A percentile compares a stretch with the other conserved stretches of the same genome.
Evolutionary conservation across 495 filamentous ascomycete genomes (phyloP).

Genomic region (Penicillium chermesinum): DNA sequence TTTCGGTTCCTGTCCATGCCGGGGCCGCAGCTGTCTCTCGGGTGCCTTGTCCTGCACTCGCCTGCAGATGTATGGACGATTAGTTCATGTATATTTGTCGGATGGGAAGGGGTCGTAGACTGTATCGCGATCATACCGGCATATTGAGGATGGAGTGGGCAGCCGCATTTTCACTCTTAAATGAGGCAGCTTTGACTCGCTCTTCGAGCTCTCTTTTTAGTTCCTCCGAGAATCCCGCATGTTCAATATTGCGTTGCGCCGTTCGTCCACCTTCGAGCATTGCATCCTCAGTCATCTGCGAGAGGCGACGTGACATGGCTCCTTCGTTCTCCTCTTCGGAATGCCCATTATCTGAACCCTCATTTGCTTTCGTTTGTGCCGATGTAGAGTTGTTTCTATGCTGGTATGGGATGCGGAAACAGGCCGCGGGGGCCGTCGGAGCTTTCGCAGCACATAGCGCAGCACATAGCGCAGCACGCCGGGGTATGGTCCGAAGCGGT

Average conservation of each 20-base stretch:
- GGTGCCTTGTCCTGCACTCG: slow-evolving; percentile 64
- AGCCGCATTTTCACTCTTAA: slow-evolving; percentile 61
- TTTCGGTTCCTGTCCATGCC: slow-evolving; percentile 77
- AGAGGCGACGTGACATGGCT: slow-evolving; percentile 68
- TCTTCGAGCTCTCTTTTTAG: slow-evolving; percentile 70
- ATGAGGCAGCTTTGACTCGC: slow-evolving; percentile 64
- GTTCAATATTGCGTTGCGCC: slow-evolving; percentile 68
- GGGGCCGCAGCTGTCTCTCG: slow-evolving; percentile 64
- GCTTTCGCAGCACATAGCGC: slow-evolving; percentile 11
- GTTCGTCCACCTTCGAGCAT: slow-evolving; percentile 66
- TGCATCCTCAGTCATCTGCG: slow-evolving; percentile 74
- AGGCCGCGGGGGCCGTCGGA: slow-evolving; percentile 9
- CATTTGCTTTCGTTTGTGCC: slow-evolving; percentile 5
- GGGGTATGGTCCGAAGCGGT: slow-evolving; percentile 12
- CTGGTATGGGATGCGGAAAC: slow-evolving; percentile 22
- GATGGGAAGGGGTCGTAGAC: neutral
- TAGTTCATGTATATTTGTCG: slow-evolving; percentile 2
- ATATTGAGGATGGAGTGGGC: slow-evolving; percentile 64
- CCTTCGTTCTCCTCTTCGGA: slow-evolving; percentile 19
- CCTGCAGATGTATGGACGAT: slow-evolving; percentile 30
- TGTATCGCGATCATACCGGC: slow-evolving; percentile 40
- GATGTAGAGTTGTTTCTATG: slow-evolving; percentile 22
- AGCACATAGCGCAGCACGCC: slow-evolving; percentile 12
- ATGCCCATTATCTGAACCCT: slow-evolving; percentile 4
- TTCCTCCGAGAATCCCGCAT: slow-evolving; percentile 84